Evolutionary conservation across 495 filamentous ascomycete species (phyloP), one percentile per base, ranked within the genome.

Genomic region (Venustampulla echinocandica): DNA sequence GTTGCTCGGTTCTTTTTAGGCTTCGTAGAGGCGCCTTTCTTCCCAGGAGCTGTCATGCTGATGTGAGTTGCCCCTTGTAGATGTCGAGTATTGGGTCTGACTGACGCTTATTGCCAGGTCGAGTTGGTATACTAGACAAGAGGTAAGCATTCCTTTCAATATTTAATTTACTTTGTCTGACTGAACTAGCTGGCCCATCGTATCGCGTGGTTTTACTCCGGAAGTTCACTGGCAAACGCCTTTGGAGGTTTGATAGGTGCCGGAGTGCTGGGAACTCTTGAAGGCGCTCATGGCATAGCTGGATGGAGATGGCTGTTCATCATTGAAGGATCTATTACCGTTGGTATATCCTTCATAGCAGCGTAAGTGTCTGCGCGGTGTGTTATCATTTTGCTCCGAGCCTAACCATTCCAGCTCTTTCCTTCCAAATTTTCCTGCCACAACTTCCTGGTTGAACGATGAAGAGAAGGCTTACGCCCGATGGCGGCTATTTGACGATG

Each of bases 221-320:
- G 75, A 7, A 73, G 68, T 46, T 69, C 71, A 0, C 49, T 81
- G 1, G 73, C 76, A 24, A 76, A 76, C 49, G 70, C 71, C 37
- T 77, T 80, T 53, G 75, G 75, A 10, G 76, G 76, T 1, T 61
- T 82, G 7, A 68, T 82, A 13, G 77, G 70, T 0, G 77, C 75
- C 0, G 75, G 69, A 0, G 64, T 72, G 2, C 51, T 74, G 18
- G 61, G 56, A 5, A 66, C 64, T 32, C 1, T 77, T 0, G 64
- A 66, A n/a, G 75, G 73, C 2, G 51, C 42, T 4, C 59, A 63
- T 28, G 77, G 77, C 4, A 71, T 70, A 25, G 60, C 62, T 11
- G 69, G 65, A 9, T 74, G 71, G 71, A 65, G 69, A 50, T 61
- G 65, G 67, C 48, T 68, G 0, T 69, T 68, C 38, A 63, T 68